Evolutionary conservation across 2,329 filamentous ascomycete species (phyloP), one percentile per base, ranked within the genome.

Genomic region (Aspergillus calidoustus): DNA sequence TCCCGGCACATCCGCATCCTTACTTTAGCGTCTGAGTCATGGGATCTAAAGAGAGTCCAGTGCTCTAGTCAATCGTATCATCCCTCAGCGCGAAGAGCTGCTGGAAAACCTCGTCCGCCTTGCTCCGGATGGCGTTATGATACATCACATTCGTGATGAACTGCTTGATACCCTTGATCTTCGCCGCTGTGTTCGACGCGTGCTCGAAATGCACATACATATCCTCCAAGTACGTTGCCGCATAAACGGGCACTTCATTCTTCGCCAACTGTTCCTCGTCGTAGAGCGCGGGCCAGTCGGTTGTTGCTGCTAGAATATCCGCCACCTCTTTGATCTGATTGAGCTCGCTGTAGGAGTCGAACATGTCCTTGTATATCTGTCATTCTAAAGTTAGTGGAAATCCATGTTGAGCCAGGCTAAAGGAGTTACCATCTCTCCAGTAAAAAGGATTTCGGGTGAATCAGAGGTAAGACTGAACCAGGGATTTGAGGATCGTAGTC

Each of bases 201-300:
- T 93, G 80, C 7, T 87, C 86, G 68, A 86, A 91, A 71, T 96
- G 91, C 31, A 98, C 93, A 71, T 96, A 97, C 91, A 97, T 95
- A 73, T 97, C 93, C 65, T 97, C 90, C 4, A 92, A 76, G 69
- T 91, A 98, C 2, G 87, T 90, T 0, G 91, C 92, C 1, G 93
- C 90, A 71, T 95, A 97, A 0, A 96, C 87, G 0, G 94, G 93
- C 0, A 97, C 91, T 61, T 88, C 83, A 70, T 97, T 97, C 69
- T 83, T 85, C 19, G 83, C 84, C 52, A 97, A 81, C 75, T 91
- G 89, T 57, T 86, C 84, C 64, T 87, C 81, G 71, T 96, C 87
- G 74, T 97, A 97, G 4, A 97, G 82, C 0, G 81, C 79, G 2
- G 89, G 86, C 93, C 94, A 97, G 64, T 89, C 84, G 4, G 83